These are phyloP conservation scores for Lactarius evosmus DNA, from an alignment of 768 basidiomycete genomes.

Conservation along the genomic window DNA sequence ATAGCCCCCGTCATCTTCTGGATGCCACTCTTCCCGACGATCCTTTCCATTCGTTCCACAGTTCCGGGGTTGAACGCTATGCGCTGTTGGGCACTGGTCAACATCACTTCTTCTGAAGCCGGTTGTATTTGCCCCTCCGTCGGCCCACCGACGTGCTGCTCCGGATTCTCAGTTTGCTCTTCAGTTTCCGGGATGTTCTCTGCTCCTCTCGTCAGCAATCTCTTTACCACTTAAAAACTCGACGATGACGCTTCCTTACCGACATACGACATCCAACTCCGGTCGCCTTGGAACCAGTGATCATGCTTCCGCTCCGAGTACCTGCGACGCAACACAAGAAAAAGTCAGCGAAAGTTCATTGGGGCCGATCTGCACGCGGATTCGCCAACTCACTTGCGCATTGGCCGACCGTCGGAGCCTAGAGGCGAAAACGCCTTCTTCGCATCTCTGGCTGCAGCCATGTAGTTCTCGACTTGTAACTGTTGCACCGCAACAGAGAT, in stretches of 20 bases:
- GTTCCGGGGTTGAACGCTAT: constrained; percentile 21
- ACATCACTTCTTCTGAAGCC: constrained; percentile 20
- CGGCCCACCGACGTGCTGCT: constrained; percentile 21
- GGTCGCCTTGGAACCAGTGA: constrained; percentile 27
- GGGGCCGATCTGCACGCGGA: not conserved
- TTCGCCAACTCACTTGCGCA: constrained; percentile 19
- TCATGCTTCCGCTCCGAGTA: constrained; percentile 26
- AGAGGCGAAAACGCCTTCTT: constrained; percentile 18
- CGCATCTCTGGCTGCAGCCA: constrained; percentile 11
- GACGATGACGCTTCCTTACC: constrained; percentile 4
- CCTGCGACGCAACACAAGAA: not conserved
- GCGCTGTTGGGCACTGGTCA: constrained; percentile 16
- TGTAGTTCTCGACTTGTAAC: constrained; percentile 22
- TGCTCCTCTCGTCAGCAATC: constrained; percentile 1
- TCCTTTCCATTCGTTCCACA: constrained; percentile 22
- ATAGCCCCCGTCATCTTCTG: constrained; percentile 19
- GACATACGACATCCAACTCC: constrained; percentile 22
- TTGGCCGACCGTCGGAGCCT: constrained; percentile 24
- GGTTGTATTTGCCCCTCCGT: constrained; percentile 21
- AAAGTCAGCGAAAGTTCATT: not conserved
- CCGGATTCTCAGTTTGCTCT: not conserved
- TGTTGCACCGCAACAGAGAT: constrained; percentile 17
- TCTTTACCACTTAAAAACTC: not conserved
- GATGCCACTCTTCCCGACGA: constrained; percentile 19
- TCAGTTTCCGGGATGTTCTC: constrained; percentile 21